These are phyloP conservation scores for Haberlea rhodopensis DNA, from an alignment of 257 asterid genomes.

Conservation along the genomic window DNA sequence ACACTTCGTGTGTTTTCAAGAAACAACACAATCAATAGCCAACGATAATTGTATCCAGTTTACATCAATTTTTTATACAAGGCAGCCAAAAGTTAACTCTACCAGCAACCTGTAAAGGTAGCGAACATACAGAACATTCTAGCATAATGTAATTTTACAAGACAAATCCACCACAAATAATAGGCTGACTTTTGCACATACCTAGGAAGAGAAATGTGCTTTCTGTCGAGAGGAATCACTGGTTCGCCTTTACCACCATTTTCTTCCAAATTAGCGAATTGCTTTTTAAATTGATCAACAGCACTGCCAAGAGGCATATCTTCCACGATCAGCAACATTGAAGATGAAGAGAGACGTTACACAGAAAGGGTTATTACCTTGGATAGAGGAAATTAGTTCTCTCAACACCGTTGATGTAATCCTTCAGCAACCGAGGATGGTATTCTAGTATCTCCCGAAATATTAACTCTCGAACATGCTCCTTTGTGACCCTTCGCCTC, in stretches of 20 bases:
- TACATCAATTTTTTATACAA: background rate
- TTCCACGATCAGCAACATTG: constrained; percentile 21
- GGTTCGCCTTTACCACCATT: constrained; percentile 54
- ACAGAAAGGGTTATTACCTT: constrained; percentile 39
- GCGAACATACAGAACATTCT: background rate
- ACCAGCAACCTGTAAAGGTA: background rate
- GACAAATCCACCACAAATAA: constrained; percentile 1
- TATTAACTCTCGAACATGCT: constrained; percentile 68
- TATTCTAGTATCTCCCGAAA: constrained; percentile 84
- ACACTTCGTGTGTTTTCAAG: background rate
- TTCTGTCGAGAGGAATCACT: constrained; percentile 59
- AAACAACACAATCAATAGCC: background rate
- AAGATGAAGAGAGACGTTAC: background rate
- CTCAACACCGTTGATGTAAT: constrained; percentile 68
- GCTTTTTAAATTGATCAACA: constrained; percentile 68
- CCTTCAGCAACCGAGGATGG: constrained; percentile 84
- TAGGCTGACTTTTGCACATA: constrained; percentile 22
- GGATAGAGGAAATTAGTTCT: constrained; percentile 72
- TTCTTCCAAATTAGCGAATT: constrained; percentile 80
- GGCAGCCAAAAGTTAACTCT: background rate
- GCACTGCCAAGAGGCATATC: constrained; percentile 45
- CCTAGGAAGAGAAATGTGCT: constrained; percentile 86
- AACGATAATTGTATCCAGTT: background rate
- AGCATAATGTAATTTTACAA: background rate
- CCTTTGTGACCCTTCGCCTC: constrained; percentile 84